Conservation (phyloP, 169 alveolate species). For the Plasmodium inui region DNA sequence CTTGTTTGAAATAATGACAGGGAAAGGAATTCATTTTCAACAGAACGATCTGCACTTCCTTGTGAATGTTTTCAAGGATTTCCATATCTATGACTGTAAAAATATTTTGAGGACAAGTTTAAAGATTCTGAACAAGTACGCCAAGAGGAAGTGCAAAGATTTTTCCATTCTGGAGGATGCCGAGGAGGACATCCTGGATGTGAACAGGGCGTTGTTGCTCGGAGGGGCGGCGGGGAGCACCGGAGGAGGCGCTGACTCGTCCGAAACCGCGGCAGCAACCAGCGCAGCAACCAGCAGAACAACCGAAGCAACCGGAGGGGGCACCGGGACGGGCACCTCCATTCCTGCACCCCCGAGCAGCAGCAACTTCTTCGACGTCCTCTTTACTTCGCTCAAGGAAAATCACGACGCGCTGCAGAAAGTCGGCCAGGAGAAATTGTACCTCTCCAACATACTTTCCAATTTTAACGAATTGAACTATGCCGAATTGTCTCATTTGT, state of each 20-base stretch:
- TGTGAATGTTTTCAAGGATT: conserved; percentile 45
- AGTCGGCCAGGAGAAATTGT: not conserved
- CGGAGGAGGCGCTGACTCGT: not conserved
- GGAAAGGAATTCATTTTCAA: conserved; percentile 49
- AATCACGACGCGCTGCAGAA: conserved; percentile 19
- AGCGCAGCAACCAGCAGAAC: too few species aligned
- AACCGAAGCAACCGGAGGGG: too few species aligned
- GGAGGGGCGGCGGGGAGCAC: not conserved
- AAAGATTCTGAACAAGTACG: conserved; percentile 29
- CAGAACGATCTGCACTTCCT: conserved; percentile 16
- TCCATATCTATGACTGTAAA: conserved; percentile 49
- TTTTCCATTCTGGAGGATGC: conserved; percentile 20
- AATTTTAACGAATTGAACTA: conserved; percentile 46
- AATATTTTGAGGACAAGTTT: conserved; percentile 42
- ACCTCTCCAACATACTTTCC: conserved; percentile 38
- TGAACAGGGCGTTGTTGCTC: conserved; percentile 15
- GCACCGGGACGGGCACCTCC: not conserved
- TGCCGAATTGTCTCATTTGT: conserved; percentile 22
- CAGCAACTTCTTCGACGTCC: conserved; percentile 14
- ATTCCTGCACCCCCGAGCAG: not conserved
- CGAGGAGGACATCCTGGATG: conserved; percentile 35
- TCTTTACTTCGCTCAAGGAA: conserved; percentile 6
- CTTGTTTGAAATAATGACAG: conserved; percentile 58
- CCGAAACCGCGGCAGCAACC: not conserved
- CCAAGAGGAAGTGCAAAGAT: conserved; percentile 30